A percentile compares a stretch with the other conserved stretches of the same genome.
Evolutionary conservation across 2,329 filamentous ascomycete species (phyloP).

Genomic region (Dryadomyces quercivorus): DNA sequence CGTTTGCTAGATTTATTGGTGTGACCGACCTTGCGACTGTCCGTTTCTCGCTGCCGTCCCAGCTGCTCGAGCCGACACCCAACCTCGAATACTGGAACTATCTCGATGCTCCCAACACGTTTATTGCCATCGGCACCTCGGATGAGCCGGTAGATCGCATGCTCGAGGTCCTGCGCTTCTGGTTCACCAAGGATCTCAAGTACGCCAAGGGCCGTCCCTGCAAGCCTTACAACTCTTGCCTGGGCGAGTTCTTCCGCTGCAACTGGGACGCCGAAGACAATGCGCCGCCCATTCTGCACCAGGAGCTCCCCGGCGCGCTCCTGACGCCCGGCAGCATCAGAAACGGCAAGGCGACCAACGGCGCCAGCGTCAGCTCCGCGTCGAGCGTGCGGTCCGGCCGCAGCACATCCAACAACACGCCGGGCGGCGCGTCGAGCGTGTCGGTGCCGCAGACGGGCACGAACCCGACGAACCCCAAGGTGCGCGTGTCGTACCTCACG

Average conservation of each 20-base stretch:
- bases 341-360: background rate
- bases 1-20: conserved; percentile 66
- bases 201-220: conserved; percentile 97
- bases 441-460: conserved; percentile 37
- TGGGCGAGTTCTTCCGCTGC: conserved; percentile 97
- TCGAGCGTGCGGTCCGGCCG: conserved; percentile 32
- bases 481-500: conserved; percentile 86
- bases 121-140: conserved; percentile 71
- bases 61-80: conserved; percentile 88
- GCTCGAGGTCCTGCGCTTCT: conserved; percentile 89
- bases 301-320: conserved; percentile 18
- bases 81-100: conserved; percentile 99
- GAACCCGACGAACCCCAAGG: conserved; percentile 32
- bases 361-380: conserved; percentile 28
- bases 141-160: conserved; percentile 87
- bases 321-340: background rate
- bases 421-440: conserved; percentile 23
- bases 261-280: conserved; percentile 89
- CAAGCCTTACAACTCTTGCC: conserved; percentile 95
- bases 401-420: conserved; percentile 29
- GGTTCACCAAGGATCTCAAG: conserved; percentile 98
- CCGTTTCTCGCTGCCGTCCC: conserved; percentile 88
- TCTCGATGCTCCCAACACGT: conserved; percentile 86
- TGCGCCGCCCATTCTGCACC: conserved; percentile 50
- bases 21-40: conserved; percentile 92